Evolutionary conservation across 345 rosid genomes (phyloP).

Genomic region (Arabis alpina): DNA sequence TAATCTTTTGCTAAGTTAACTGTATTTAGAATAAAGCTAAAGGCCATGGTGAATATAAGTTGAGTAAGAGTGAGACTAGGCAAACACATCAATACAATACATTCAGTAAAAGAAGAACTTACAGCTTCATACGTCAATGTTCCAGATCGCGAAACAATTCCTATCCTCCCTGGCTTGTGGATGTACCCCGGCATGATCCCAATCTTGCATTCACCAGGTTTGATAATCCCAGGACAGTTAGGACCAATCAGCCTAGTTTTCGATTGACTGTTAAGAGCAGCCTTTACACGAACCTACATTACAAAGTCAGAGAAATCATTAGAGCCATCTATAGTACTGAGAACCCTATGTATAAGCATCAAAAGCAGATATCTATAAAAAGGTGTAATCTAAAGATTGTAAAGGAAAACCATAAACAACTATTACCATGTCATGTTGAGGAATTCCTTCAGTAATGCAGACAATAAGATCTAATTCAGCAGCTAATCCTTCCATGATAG

Average conservation of each 20-base stretch:
- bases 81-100: conserved; percentile 8
- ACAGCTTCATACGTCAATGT: conserved; percentile 98
- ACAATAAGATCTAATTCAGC: conserved; percentile 88
- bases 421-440: conserved; percentile 87
- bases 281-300: conserved; percentile 76
- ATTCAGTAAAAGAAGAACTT: conserved; percentile 39
- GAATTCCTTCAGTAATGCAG: conserved; percentile 88
- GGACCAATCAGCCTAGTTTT: conserved; percentile 88
- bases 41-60: not conserved
- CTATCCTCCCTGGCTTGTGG: conserved; percentile 88
- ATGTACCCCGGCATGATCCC: conserved; percentile 97
- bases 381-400: too few species aligned
- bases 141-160: conserved; percentile 92
- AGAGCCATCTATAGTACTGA: not conserved
- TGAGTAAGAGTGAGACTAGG: conserved; percentile 1
- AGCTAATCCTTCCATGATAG: conserved; percentile 84
- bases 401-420: not conserved
- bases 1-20: not conserved
- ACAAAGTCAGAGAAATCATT: conserved; percentile 1
- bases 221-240: conserved; percentile 91
- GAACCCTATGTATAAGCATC: not conserved
- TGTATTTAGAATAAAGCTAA: not conserved
- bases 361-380: not conserved
- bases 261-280: conserved; percentile 75
- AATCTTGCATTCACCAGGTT: conserved; percentile 93